Evolutionary conservation across 2,329 filamentous ascomycete species (phyloP).

Genomic region (Pseudogymnoascus sp.): DNA sequence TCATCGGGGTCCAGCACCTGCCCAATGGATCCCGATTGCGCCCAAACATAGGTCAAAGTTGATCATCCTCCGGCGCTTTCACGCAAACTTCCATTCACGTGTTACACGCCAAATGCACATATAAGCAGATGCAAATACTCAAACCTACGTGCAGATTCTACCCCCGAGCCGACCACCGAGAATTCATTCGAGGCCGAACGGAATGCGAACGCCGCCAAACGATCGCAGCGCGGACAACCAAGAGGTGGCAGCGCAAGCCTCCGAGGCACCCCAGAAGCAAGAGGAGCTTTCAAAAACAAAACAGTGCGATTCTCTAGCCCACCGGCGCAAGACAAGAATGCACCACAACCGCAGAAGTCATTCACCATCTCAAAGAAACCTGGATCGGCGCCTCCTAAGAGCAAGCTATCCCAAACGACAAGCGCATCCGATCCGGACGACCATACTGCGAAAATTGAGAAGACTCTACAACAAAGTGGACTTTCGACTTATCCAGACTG

Average conservation of each 20-base stretch:
- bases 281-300: conserved; percentile 18
- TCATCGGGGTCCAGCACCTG: background rate
- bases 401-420: conserved; percentile 6
- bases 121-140: conserved; percentile 14
- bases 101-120: conserved; percentile 8
- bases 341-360: background rate
- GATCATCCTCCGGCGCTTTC: conserved; percentile 4
- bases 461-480: conserved; percentile 44
- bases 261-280: conserved; percentile 18
- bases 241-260: conserved; percentile 16
- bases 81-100: conserved; percentile 12
- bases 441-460: conserved; percentile 41
- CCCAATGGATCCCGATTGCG: background rate
- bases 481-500: conserved; percentile 35
- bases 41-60: conserved; percentile 1
- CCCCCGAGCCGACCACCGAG: conserved; percentile 11
- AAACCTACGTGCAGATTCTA: conserved; percentile 16
- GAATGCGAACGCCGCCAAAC: conserved; percentile 27
- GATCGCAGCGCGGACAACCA: conserved; percentile 20
- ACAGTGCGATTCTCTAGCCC: conserved; percentile 21
- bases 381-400: background rate
- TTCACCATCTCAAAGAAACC: conserved; percentile 8
- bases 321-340: background rate
- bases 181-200: conserved; percentile 25
- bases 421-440: conserved; percentile 9